Base-by-base conservation (phyloP, 1,284 basidiomycete species). In the Tilletiopsis washingtonensis region DNA sequence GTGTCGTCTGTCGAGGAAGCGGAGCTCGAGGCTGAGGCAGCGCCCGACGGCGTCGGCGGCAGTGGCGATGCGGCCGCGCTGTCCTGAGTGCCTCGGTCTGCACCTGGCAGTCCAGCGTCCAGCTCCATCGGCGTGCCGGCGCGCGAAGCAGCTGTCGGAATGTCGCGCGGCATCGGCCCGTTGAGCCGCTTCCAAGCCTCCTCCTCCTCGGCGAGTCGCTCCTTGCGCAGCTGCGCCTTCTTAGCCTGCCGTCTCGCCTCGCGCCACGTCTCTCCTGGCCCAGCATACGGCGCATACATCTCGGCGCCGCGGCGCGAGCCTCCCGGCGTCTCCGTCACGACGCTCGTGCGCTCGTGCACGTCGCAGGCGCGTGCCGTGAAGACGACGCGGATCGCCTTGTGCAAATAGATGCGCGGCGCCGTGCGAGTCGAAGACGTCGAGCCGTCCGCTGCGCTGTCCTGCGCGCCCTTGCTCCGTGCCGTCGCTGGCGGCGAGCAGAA, bases 301-400 rank as follows among this genome's bases (percentile, higher is more conserved):
- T 54, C 36, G 26, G 46, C 44, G 1, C 46, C 47, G 45, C 39
- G 36, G 15, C 40, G 19, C 1, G 26, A 3, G 25, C 54, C 47
- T 3, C 57, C 59, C 0, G 64, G 65, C 38, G 62, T 64, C 45
- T 66, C 65, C 24, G 56, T 50, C 2, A 54, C 46, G 15, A 58
- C 53, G n/a, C 50, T 43, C 1, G 64, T 47, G 43, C 53, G 57
- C 36, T 68, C 65, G 17, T 45, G 39, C 27, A 49, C 54, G 50
- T 68, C 65, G 27, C 57, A 59, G 1, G 54, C 52, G 11, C 64
- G 53, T 40, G 65, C 61, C 5, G 54, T 57, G 48, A 68, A 68
- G 32, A 65, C 61, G 29, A 68, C 63, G 2, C 65, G 56, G 36
- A 68, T 60, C 27, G 51, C 43, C 46, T 61, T 59, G 57, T 68